Evolutionary conservation across 306 rosid genomes (phyloP).

Genomic region (Notholithocarpus densiflorus): DNA sequence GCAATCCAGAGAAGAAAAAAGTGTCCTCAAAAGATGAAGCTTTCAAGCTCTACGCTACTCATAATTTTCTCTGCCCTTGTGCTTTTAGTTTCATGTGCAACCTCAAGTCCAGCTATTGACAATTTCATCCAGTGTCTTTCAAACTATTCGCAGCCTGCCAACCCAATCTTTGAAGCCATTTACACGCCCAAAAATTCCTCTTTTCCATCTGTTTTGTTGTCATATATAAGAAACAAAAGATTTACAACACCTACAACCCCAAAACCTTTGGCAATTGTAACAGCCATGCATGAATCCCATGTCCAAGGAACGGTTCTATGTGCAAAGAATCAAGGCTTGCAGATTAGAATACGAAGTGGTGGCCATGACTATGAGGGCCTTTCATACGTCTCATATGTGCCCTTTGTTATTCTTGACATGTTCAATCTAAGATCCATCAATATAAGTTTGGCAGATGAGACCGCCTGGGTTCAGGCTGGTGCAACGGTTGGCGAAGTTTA

Average conservation of each 20-base stretch:
- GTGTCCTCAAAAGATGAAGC: background rate
- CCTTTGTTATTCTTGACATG: constrained; percentile 35
- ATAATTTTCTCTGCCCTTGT: background rate
- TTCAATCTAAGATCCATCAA: constrained; percentile 27
- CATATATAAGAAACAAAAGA: constrained; percentile 23
- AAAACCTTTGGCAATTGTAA: constrained; percentile 24
- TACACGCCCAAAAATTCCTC: constrained; percentile 14
- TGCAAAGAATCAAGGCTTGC: constrained; percentile 1
- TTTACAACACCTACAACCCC: constrained; percentile 21
- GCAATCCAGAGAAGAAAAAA: background rate
- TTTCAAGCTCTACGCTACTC: background rate
- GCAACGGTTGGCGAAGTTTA: constrained; percentile 40
- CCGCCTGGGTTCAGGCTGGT: constrained; percentile 33
- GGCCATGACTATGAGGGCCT: constrained; percentile 44
- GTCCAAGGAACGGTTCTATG: constrained; percentile 26
- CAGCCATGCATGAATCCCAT: constrained; percentile 15
- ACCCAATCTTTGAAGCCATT: constrained; percentile 20
- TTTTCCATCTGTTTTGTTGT: constrained; percentile 3
- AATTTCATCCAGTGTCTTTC: constrained; percentile 11
- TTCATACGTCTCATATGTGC: constrained; percentile 17
- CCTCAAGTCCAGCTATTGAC: background rate
- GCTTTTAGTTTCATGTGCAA: background rate
- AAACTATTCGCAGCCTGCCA: background rate
- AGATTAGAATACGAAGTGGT: constrained; percentile 36
- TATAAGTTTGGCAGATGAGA: background rate